These are phyloP conservation scores for Penicillium lividum DNA, from an alignment of 495 filamentous ascomycete species.

Conservation along the genomic window DNA sequence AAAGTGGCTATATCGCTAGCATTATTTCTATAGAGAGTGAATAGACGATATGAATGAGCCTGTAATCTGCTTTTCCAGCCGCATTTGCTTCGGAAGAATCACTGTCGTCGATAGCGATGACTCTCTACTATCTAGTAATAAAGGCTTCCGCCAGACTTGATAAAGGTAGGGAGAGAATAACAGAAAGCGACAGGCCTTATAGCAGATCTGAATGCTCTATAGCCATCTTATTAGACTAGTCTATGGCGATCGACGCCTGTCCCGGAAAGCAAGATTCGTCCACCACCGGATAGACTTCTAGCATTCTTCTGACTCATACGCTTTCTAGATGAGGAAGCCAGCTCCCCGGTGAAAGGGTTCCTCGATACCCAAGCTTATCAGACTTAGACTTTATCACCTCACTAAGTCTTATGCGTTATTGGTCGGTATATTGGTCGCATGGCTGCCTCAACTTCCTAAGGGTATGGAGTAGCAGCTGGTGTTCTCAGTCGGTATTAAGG, in stretches of 20 bases:
- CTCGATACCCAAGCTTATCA: neutral
- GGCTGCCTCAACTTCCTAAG: neutral
- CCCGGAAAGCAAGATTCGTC: neutral
- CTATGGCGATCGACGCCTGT: neutral
- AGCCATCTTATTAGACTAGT: neutral
- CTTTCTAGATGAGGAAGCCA: neutral
- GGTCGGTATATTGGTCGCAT: neutral
- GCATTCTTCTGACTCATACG: neutral
- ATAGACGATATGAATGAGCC: constrained; percentile 1
- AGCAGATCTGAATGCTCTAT: neutral
- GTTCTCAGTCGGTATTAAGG: neutral
- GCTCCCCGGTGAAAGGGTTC: neutral
- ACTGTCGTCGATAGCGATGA: constrained; percentile 2
- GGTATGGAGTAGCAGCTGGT: neutral
- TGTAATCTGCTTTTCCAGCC: neutral
- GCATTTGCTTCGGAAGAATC: neutral
- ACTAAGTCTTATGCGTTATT: neutral
- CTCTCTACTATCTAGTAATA: neutral
- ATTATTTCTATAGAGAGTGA: neutral
- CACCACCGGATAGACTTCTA: neutral
- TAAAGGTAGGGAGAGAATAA: neutral
- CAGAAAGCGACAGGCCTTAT: constrained; percentile 1
- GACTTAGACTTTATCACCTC: neutral
- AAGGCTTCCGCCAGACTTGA: too few species aligned
- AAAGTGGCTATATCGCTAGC: neutral